These are phyloP conservation scores for Penicillium freii DNA, from an alignment of 2,329 filamentous ascomycete species.

Conservation along the genomic window DNA sequence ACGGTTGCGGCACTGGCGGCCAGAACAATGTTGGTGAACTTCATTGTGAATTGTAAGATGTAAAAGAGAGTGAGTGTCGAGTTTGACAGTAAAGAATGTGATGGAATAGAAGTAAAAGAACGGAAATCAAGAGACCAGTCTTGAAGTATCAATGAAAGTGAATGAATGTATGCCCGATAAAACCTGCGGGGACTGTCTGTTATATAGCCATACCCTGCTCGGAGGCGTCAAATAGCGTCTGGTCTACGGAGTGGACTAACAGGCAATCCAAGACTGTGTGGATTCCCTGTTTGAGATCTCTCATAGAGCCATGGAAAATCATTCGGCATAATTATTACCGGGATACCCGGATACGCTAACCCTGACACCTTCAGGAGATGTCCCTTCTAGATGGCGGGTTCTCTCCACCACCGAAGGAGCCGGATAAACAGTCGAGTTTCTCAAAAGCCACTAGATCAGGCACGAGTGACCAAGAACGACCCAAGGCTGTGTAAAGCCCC, in stretches of 20 bases:
- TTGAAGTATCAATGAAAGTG: slow-evolving; percentile 18
- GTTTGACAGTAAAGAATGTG: slow-evolving; percentile 22
- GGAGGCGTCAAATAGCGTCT: slow-evolving; percentile 8
- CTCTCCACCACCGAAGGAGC: slow-evolving; percentile 3
- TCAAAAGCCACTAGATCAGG: slow-evolving; percentile 6
- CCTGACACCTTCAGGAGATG: background rate
- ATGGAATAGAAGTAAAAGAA: slow-evolving; percentile 15
- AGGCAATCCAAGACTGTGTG: slow-evolving; percentile 19
- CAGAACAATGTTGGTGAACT: slow-evolving; percentile 30
- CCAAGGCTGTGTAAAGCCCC: slow-evolving; percentile 3
- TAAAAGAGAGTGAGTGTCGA: slow-evolving; percentile 26
- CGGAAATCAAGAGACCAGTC: slow-evolving; percentile 25
- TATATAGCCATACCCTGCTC: slow-evolving; percentile 11
- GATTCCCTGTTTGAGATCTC: slow-evolving; percentile 10
- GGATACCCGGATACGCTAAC: slow-evolving; percentile 6
- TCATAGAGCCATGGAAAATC: background rate
- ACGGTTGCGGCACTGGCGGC: slow-evolving; percentile 31
- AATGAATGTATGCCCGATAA: slow-evolving; percentile 14
- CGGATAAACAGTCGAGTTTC: slow-evolving; percentile 2
- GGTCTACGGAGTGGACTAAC: background rate
- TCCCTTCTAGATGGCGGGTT: slow-evolving; percentile 8
- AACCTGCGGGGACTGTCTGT: background rate
- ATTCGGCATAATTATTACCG: slow-evolving; percentile 6
- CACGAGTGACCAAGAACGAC: slow-evolving; percentile 6
- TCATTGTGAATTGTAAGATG: slow-evolving; percentile 30